Percentiles rank a stretch among this genome's conserved stretches.
Evolutionary conservation across 352 stramenopile species (phyloP).

Genomic region (Phytophthora megakarya): DNA sequence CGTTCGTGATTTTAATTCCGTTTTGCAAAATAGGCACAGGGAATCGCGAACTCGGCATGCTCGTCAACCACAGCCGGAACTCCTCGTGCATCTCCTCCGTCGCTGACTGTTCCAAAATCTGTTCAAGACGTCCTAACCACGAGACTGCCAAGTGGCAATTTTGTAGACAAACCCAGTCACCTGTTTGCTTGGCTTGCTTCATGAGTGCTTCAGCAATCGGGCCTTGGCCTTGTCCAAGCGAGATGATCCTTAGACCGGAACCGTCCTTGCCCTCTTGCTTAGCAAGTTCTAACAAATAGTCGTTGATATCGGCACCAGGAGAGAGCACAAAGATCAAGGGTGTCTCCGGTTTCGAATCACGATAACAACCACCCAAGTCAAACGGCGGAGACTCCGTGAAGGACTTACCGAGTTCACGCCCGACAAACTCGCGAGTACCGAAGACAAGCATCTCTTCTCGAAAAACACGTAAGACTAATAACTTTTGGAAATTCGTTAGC

Average conservation of each 20-base stretch:
- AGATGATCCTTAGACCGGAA: slow-evolving; percentile 91
- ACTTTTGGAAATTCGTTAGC: slow-evolving; percentile 88
- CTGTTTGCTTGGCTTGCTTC: slow-evolving; percentile 87
- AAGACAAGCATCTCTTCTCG: slow-evolving; percentile 92
- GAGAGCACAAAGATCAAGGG: slow-evolving; percentile 95
- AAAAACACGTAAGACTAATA: slow-evolving; percentile 91
- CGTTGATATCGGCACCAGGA: slow-evolving; percentile 93
- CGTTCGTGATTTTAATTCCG: slow-evolving; percentile 96
- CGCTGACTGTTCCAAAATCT: slow-evolving; percentile 82
- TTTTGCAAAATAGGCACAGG: slow-evolving; percentile 95
- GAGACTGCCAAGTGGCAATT: slow-evolving; percentile 95
- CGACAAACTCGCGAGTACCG: slow-evolving; percentile 86
- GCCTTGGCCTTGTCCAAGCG: slow-evolving; percentile 93
- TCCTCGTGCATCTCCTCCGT: slow-evolving; percentile 82
- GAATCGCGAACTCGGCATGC: slow-evolving; percentile 91
- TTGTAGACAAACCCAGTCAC: slow-evolving; percentile 95
- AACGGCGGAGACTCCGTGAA: slow-evolving; percentile 94
- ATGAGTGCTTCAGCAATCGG: slow-evolving; percentile 92
- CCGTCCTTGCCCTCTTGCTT: slow-evolving; percentile 91
- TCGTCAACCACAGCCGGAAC: slow-evolving; percentile 95
- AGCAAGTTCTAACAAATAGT: slow-evolving; percentile 92
- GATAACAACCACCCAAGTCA: slow-evolving; percentile 91
- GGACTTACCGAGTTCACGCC: slow-evolving; percentile 67
- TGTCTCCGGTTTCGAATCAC: slow-evolving; percentile 90
- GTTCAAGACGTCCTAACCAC: slow-evolving; percentile 89